These are phyloP conservation scores for Meyerozyma athensensis DNA, from an alignment of 1,139 yeast genomes.

Conservation along the genomic window DNA sequence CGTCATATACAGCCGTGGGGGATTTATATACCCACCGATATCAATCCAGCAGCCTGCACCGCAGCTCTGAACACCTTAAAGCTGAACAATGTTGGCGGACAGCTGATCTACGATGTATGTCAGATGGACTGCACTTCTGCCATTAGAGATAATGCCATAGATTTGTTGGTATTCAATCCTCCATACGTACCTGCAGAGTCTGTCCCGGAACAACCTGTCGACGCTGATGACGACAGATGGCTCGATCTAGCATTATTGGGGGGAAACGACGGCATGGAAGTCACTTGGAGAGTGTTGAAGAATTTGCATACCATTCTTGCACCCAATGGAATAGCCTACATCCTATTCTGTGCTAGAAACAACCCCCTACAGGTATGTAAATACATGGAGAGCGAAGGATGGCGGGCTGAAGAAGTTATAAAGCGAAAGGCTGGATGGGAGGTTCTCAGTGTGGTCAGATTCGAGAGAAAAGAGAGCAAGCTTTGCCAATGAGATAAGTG, in stretches of 20 bases:
- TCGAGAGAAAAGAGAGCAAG: slow-evolving; percentile 16
- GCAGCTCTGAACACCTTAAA: slow-evolving; percentile 48
- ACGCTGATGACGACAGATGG: slow-evolving; percentile 55
- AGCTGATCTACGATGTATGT: slow-evolving; percentile 44
- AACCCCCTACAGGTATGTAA: slow-evolving; percentile 59
- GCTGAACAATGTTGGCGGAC: slow-evolving; percentile 35
- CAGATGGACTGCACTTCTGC: slow-evolving; percentile 56
- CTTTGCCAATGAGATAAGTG: too few species aligned
- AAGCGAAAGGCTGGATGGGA: slow-evolving; percentile 94
- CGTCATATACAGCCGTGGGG: slow-evolving; percentile 47
- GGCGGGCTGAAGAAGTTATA: slow-evolving; percentile 50
- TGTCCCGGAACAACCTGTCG: slow-evolving; percentile 52
- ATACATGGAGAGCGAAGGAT: slow-evolving; percentile 45
- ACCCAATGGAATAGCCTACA: slow-evolving; percentile 68
- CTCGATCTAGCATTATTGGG: slow-evolving; percentile 86
- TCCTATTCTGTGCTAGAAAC: slow-evolving; percentile 82
- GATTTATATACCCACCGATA: slow-evolving; percentile 63
- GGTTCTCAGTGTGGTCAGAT: slow-evolving; percentile 68
- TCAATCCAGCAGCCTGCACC: slow-evolving; percentile 72
- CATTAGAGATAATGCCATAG: slow-evolving; percentile 47
- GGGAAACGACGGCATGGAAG: slow-evolving; percentile 84
- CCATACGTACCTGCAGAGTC: slow-evolving; percentile 90
- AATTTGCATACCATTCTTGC: slow-evolving; percentile 46
- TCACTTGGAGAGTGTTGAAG: slow-evolving; percentile 62
- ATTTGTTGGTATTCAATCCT: slow-evolving; percentile 81